phyloP scores from a whole-genome alignment of 176 grass and related monocot genomes.

The Bonia amplexicaulis region DNA sequence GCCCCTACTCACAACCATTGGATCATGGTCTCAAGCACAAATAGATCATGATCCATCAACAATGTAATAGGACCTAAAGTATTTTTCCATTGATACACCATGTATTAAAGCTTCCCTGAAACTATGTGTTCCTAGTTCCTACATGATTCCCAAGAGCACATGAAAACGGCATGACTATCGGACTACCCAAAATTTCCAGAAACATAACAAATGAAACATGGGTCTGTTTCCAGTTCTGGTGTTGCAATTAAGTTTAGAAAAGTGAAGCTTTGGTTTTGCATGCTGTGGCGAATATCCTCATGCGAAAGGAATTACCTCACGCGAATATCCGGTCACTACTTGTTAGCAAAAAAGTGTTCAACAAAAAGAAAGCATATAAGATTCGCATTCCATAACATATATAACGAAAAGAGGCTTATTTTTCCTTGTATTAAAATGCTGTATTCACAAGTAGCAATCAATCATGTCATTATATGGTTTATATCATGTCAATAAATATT shows the following conservation, averaged over 20 bases:
- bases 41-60: neutral
- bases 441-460: neutral
- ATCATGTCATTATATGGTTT: neutral
- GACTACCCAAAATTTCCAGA: neutral
- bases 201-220: neutral
- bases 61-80: neutral
- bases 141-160: neutral
- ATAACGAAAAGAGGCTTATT: neutral
- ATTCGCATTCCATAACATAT: neutral
- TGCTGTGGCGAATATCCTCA: neutral
- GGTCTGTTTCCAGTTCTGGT: neutral
- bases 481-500: neutral
- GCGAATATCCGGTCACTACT: neutral
- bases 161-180: neutral
- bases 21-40: neutral
- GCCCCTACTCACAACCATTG: neutral
- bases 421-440: neutral
- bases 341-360: neutral
- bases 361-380: neutral
- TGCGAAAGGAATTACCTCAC: neutral
- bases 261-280: neutral
- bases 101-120: neutral
- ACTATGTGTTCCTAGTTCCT: neutral
- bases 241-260: neutral
- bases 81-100: neutral